phyloP scores from a whole-genome alignment of 139 green algal species.

The Desmodesmus armatus region DNA sequence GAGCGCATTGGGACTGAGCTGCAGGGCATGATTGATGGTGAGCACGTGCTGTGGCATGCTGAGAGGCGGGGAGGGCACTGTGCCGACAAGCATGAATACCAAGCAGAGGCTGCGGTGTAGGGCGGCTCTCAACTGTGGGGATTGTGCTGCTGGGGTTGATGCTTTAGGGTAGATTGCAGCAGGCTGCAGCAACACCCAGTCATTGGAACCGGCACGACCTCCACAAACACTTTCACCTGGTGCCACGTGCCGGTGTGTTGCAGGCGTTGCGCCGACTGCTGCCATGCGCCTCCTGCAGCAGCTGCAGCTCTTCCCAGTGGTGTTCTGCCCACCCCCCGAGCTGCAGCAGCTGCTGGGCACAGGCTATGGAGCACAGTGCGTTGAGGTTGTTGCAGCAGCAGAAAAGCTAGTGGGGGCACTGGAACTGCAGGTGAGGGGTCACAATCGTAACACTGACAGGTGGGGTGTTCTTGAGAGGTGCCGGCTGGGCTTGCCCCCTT shows the following conservation, averaged over 20 bases:
- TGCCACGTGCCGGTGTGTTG: background rate
- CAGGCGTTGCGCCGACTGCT: constrained; percentile 74
- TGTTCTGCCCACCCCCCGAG: constrained; percentile 70
- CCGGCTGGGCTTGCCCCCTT: no score
- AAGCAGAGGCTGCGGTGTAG: no score
- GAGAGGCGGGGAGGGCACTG: background rate
- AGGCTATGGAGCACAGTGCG: constrained; percentile 55
- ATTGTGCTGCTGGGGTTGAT: no score
- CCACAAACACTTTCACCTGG: background rate
- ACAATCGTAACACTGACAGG: no score
- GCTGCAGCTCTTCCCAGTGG: constrained; percentile 77
- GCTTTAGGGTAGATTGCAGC: no score
- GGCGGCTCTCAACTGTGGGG: no score
- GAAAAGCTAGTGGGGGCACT: constrained; percentile 36
- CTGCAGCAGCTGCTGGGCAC: constrained; percentile 20
- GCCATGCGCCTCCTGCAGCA: constrained; percentile 76
- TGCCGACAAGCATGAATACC: background rate
- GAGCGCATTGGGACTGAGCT: constrained; percentile 88
- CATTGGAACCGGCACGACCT: no score
- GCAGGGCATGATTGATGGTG: constrained; percentile 88
- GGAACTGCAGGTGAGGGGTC: constrained; percentile 9
- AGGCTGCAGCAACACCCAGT: no score
- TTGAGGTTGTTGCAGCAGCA: constrained; percentile 45
- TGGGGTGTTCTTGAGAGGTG: no score
- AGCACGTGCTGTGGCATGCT: constrained; percentile 15